Conservation (phyloP, 2,329 filamentous ascomycete genomes). For the Macroventuria anomochaeta region DNA sequence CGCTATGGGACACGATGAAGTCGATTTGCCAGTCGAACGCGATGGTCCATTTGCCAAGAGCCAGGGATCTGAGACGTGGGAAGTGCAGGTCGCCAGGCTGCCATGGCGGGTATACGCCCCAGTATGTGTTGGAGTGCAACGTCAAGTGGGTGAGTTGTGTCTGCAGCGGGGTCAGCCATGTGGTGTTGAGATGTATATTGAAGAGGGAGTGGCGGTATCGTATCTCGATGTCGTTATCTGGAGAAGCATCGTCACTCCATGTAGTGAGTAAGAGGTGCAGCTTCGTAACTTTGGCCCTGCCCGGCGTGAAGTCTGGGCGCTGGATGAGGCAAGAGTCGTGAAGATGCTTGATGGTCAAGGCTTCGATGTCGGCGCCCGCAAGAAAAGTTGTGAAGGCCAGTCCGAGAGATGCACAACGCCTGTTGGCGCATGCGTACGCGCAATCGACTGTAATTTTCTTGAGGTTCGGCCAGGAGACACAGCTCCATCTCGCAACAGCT, state of each 20-base stretch:
- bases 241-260: conserved; percentile 9
- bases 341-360: conserved; percentile 9
- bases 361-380: neutral
- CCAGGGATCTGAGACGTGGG: conserved; percentile 50
- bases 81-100: conserved; percentile 40
- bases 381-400: neutral
- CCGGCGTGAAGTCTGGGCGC: neutral
- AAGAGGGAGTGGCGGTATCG: conserved; percentile 26
- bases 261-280: conserved; percentile 8
- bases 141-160: conserved; percentile 47
- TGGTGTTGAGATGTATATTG: conserved; percentile 16
- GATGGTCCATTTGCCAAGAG: conserved; percentile 53
- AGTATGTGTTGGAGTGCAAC: conserved; percentile 43
- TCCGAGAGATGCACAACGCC: neutral
- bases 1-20: conserved; percentile 53
- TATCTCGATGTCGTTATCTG: conserved; percentile 21
- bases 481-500: neutral
- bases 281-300: too few relatives aligned
- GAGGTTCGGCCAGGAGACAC: neutral
- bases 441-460: conserved; percentile 1
- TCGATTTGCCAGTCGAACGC: conserved; percentile 55
- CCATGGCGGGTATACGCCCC: conserved; percentile 50
- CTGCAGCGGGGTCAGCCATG: conserved; percentile 32
- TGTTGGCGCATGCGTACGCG: conserved; percentile 1
- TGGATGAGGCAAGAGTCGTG: conserved; percentile 1